phyloP scores from a whole-genome alignment of 2,329 filamentous ascomycete genomes.

The Hymenoscyphus albidus region DNA sequence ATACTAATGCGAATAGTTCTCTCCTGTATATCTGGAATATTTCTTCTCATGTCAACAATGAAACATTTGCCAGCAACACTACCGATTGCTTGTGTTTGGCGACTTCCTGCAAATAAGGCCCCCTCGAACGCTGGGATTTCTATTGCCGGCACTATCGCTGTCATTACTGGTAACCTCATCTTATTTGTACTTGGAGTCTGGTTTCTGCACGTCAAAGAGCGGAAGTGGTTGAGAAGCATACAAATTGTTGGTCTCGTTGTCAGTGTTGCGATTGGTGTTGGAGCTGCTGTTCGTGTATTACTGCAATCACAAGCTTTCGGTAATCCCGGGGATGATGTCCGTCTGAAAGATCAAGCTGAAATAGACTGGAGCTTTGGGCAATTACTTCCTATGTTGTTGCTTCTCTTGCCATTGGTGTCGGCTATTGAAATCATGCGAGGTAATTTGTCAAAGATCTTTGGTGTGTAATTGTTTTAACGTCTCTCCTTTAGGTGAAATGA shows the following conservation, averaged over 20 bases:
- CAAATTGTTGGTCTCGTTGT: constrained; percentile 51
- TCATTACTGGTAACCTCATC: constrained; percentile 55
- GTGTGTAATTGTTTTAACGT: not conserved
- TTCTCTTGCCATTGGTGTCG: constrained; percentile 57
- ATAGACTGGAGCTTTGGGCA: constrained; percentile 61
- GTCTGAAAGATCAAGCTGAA: constrained; percentile 50
- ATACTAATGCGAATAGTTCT: constrained; percentile 37
- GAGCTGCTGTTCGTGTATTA: constrained; percentile 54
- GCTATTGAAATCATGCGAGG: constrained; percentile 56
- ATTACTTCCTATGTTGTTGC: constrained; percentile 54
- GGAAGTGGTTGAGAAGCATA: constrained; percentile 51
- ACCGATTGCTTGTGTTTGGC: constrained; percentile 60
- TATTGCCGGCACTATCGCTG: constrained; percentile 56
- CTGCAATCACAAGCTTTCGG: constrained; percentile 59
- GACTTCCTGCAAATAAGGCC: constrained; percentile 38
- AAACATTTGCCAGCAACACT: constrained; percentile 59
- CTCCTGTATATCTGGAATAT: constrained; percentile 76
- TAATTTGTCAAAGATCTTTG: constrained; percentile 26
- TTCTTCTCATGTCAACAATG: constrained; percentile 96
- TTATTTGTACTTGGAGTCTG: constrained; percentile 59
- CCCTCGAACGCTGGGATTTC: constrained; percentile 44
- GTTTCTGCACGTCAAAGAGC: constrained; percentile 57
- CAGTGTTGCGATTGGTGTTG: constrained; percentile 50
- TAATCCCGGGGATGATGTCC: constrained; percentile 42
- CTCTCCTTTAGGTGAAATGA: constrained; percentile 24